Evolutionary conservation across 2,329 filamentous ascomycete genomes (phyloP), one percentile per base, ranked within the genome.

Genomic region (Pleomassaria siparia): DNA sequence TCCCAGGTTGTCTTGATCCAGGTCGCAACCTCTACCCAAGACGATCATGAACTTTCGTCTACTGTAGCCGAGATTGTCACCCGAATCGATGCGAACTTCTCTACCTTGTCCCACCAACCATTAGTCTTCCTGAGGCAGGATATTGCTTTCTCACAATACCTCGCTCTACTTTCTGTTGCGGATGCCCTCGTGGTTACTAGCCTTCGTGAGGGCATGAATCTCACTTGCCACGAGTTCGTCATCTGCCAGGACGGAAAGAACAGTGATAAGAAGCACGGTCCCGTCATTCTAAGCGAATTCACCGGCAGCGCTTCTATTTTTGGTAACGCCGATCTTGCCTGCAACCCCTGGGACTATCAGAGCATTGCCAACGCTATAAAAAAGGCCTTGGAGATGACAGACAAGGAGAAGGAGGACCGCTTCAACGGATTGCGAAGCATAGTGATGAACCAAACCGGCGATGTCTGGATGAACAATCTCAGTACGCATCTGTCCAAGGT

Each of bases 321-420:
- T 62, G 83, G 84, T 13, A 83, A 87, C 37, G 83, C 89, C 49
- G 87, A 94, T 54, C 80, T 97, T 12, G 82, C 89, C 0, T 87
- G 97, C 62, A 97, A 97, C 66, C 92, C 92, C 0, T 97, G 92
- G 92, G 89, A 96, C 67, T 96, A 96, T 69, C 83, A 87, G 28
- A 84, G 90, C 66, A 95, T 89, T 60, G 89, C 91, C 42, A 85
- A 94, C 25, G 89, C 91, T 9, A 92, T 97, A 72, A 86, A 88
- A 68, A 78, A 81, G 44, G 91, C 91, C 0, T 76, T 97, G 15
- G 88, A 92, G 56, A 95, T 96, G 86, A 75, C 73, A 2, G 79
- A 83, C 2, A 81, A 83, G 2, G 89, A 96, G 67, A 92, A 89
- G 70, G 77, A 83, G 50, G 69, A 74, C 12, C 83, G 91, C 11